A percentile compares a stretch with the other conserved stretches of the same genome.
These are phyloP conservation scores for Debaryomyces sp. DNA, from an alignment of 1,139 yeast genomes.

Conservation along the genomic window DNA sequence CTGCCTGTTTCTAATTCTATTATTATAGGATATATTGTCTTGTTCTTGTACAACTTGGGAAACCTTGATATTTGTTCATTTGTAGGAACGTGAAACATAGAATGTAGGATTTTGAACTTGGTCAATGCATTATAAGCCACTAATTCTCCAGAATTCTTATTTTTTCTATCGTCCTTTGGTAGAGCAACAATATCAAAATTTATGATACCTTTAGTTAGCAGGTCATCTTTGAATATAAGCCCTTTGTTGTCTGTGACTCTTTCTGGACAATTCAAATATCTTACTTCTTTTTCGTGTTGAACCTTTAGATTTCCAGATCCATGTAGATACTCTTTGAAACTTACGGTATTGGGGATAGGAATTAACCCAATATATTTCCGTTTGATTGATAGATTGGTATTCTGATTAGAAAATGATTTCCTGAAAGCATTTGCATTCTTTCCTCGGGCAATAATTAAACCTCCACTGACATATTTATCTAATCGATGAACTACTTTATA, in stretches of 20 bases:
- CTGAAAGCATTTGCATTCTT: slow-evolving; percentile 2
- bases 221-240: slow-evolving; percentile 9
- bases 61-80: slow-evolving; percentile 8
- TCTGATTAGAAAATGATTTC: slow-evolving; percentile 1
- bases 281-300: background rate
- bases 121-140: slow-evolving; percentile 17
- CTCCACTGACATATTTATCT: slow-evolving; percentile 30
- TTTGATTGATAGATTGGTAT: slow-evolving; percentile 10
- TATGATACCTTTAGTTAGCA: slow-evolving; percentile 16
- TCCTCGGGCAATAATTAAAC: slow-evolving; percentile 21
- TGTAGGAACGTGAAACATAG: background rate
- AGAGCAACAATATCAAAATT: slow-evolving; percentile 15
- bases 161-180: slow-evolving; percentile 14
- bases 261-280: background rate
- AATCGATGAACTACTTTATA: slow-evolving; percentile 25
- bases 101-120: slow-evolving; percentile 15
- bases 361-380: slow-evolving; percentile 27
- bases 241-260: slow-evolving; percentile 8
- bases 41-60: slow-evolving; percentile 16
- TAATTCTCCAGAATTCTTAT: background rate
- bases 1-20: slow-evolving; percentile 27
- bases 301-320: background rate
- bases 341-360: background rate
- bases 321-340: background rate
- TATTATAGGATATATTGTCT: slow-evolving; percentile 20